A percentile compares a stretch with the other conserved stretches of the same genome.
phyloP scores from a whole-genome alignment of 352 stramenopile genomes.

The Aphanomyces euteiches region DNA sequence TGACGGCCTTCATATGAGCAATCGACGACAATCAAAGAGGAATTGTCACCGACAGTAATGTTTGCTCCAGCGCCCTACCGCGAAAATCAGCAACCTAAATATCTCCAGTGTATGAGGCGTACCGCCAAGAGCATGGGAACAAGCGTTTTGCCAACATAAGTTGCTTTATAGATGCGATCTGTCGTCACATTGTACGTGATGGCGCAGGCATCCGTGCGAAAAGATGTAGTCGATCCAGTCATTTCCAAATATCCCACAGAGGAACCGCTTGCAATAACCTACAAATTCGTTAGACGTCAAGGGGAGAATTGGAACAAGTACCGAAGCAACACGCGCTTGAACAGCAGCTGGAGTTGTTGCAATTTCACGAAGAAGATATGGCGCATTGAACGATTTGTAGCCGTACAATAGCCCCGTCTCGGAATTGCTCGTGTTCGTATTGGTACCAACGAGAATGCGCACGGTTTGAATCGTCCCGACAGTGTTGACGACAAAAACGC shows the following conservation, averaged over 20 bases:
- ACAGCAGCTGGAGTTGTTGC: background rate
- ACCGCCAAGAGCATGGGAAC: conserved; percentile 15
- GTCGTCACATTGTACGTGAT: conserved; percentile 12
- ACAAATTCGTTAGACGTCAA: background rate
- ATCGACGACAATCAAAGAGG: conserved; percentile 12
- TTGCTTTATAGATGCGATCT: conserved; percentile 14
- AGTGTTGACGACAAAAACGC: conserved; percentile 23
- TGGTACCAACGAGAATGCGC: background rate
- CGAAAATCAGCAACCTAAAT: too few relatives aligned
- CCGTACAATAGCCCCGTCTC: background rate
- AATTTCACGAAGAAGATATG: conserved; percentile 18
- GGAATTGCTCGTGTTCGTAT: background rate
- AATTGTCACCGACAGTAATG: background rate
- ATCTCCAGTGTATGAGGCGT: background rate
- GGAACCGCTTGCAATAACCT: background rate
- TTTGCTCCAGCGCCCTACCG: background rate
- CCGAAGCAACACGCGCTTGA: background rate
- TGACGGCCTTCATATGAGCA: conserved; percentile 19
- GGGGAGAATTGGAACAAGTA: background rate
- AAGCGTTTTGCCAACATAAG: background rate
- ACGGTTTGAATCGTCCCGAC: conserved; percentile 8
- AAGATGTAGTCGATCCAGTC: background rate
- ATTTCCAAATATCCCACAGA: background rate
- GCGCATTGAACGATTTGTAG: conserved; percentile 18
- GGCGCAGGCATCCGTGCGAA: background rate